Base-by-base conservation (phyloP, 2,329 filamentous ascomycete genomes). In the Fusarium heterosporum region DNA sequence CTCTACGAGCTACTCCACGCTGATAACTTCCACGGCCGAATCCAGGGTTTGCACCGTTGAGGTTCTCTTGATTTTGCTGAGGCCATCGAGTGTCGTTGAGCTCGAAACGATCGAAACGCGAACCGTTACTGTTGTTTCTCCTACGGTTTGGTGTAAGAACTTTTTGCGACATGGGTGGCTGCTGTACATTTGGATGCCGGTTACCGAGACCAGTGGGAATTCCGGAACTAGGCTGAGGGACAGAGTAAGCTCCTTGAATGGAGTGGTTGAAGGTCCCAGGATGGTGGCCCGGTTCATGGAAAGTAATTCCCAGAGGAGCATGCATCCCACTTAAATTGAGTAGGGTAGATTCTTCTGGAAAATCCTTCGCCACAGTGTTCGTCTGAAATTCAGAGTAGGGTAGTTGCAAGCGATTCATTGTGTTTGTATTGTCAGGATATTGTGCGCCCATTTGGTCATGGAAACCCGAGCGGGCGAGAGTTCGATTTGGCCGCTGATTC, bases 21-120 rank as follows among this genome's bases (percentile, higher is more conserved):
- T 72, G 61, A 19, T 38, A 48, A 28, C 47, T 38, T 22, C 62
- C 61, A 12, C 69, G 71, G 17, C 39, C 42, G 38, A 54, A 38
- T 19, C 53, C 49, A 10, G 50, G 11, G 3, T 56, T 49, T 11
- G 34, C 17, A 25, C 12, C n/a, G n/a, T 51, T 58, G 36, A 55
- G 46, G 26, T 52, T 61, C n/a, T 70, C 64, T 26, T 56, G 54
- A 25, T 48, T 26, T 5, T 62, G 56, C 10, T 69, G 39, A n/a
- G 61, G 14, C 64, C 66, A 68, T 36, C 64, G 56, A 3, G 17
- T 34, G 8, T 66, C 55, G 29, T 46, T 49, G 7, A 26, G 22
- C 14, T 71, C 57, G 26, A 52, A 46, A 8, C 58, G 43, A 8
- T 55, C 56, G 8, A 32, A 29, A n/a, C 64, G 63, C 32, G 60